Evolutionary conservation across 345 rosid species (phyloP).

Genomic region (Salix suchowensis): DNA sequence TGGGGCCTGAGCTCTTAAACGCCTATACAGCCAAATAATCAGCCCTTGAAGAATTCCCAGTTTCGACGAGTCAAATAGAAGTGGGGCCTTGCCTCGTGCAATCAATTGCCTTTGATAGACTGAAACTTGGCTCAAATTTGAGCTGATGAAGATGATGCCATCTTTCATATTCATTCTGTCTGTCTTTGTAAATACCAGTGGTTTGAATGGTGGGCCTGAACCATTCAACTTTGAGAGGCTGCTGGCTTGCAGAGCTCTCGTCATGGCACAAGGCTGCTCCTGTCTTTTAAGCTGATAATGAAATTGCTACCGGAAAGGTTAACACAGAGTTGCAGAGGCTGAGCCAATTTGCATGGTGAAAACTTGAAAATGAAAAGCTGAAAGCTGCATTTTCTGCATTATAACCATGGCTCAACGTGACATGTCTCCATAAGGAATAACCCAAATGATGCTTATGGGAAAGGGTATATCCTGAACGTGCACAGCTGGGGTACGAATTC

Average conservation of each 20-base stretch:
- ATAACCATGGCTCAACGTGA: not conserved
- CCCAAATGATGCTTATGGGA: not conserved
- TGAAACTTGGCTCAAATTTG: not conserved
- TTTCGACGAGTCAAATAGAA: too few species aligned
- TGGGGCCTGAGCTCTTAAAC: not conserved
- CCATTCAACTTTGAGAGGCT: not conserved
- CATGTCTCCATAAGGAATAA: not conserved
- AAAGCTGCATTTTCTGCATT: not conserved
- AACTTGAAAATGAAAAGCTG: not conserved
- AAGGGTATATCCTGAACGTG: conserved; percentile 9
- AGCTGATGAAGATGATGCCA: not conserved
- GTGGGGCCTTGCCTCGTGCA: not conserved
- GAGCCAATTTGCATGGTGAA: not conserved
- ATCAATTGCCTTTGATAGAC: not conserved
- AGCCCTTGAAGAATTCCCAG: not conserved
- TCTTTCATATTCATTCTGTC: not conserved
- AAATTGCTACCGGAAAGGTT: not conserved
- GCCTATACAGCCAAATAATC: not conserved
- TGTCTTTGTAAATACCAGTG: not conserved
- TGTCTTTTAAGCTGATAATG: not conserved
- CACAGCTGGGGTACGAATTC: not conserved
- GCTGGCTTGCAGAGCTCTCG: too few species aligned
- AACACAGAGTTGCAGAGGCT: not conserved
- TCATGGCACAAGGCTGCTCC: not conserved
- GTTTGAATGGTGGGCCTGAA: not conserved